Evolutionary conservation across 805 yeast species (phyloP).

Genomic region (Spathaspora sp.): DNA sequence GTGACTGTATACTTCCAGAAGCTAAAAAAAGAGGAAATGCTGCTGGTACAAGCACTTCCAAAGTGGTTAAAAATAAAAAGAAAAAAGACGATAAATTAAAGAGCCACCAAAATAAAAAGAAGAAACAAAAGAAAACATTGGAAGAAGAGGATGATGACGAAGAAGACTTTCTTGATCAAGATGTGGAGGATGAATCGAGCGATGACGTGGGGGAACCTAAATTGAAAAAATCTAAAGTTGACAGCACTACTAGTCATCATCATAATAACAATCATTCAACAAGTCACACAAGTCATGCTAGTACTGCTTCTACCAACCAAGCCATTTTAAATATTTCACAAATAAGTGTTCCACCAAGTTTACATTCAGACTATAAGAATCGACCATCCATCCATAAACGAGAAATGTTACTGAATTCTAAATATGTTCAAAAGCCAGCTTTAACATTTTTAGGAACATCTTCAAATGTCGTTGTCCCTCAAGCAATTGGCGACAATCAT

Average conservation of each 20-base stretch:
- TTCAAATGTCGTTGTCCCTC: constrained; percentile 45
- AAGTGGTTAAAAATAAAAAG: background rate
- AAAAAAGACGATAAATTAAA: background rate
- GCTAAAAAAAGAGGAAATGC: constrained; percentile 42
- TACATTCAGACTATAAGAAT: constrained; percentile 37
- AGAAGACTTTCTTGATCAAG: constrained; percentile 9
- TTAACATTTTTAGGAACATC: constrained; percentile 54
- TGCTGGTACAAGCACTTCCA: constrained; percentile 9
- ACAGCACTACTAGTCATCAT: background rate
- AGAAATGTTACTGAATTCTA: constrained; percentile 21
- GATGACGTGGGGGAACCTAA: background rate
- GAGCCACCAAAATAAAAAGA: constrained; percentile 1
- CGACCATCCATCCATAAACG: constrained; percentile 36
- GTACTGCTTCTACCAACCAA: constrained; percentile 16
- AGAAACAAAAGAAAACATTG: background rate
- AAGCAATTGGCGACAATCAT: constrained; percentile 46
- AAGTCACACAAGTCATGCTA: background rate
- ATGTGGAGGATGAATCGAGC: background rate
- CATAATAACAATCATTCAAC: background rate
- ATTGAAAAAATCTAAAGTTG: background rate
- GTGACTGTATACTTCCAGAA: constrained; percentile 68
- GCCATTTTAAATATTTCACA: constrained; percentile 42
- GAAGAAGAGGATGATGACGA: background rate
- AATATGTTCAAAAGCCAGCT: constrained; percentile 15
- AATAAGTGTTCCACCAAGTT: constrained; percentile 40